Conservation (phyloP, 345 rosid genomes). For the Citrus reticulata region DNA sequence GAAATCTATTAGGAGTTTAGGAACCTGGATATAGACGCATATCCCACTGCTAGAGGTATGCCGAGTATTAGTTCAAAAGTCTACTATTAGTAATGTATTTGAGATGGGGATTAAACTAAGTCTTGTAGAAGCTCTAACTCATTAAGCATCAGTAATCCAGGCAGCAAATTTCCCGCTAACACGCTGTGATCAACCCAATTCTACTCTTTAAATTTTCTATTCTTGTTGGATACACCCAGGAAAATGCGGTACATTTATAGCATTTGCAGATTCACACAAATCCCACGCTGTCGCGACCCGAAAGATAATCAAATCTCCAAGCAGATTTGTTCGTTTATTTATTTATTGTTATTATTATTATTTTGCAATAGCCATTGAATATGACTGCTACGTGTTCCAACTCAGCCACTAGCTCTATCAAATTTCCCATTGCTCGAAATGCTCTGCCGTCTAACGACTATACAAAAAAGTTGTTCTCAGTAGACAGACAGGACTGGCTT, state of each 20-base stretch:
- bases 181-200: background rate
- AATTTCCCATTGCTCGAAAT: background rate
- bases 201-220: background rate
- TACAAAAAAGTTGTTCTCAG: background rate
- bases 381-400: background rate
- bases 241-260: background rate
- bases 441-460: background rate
- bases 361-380: background rate
- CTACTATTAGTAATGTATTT: too few relatives aligned
- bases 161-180: background rate
- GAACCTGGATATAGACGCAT: fast-evolving
- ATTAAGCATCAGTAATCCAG: background rate
- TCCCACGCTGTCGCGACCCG: background rate
- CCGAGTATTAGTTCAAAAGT: too few relatives aligned
- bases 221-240: background rate
- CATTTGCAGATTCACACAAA: background rate
- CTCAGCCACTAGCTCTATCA: background rate
- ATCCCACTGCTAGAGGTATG: too few relatives aligned
- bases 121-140: too few relatives aligned
- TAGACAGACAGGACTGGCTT: background rate
- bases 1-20: too few relatives aligned
- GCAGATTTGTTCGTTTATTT: background rate
- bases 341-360: too few relatives aligned
- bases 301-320: background rate
- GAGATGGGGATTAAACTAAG: too few relatives aligned